phyloP scores from a whole-genome alignment of 352 stramenopile species.

The Pythium sp. region DNA sequence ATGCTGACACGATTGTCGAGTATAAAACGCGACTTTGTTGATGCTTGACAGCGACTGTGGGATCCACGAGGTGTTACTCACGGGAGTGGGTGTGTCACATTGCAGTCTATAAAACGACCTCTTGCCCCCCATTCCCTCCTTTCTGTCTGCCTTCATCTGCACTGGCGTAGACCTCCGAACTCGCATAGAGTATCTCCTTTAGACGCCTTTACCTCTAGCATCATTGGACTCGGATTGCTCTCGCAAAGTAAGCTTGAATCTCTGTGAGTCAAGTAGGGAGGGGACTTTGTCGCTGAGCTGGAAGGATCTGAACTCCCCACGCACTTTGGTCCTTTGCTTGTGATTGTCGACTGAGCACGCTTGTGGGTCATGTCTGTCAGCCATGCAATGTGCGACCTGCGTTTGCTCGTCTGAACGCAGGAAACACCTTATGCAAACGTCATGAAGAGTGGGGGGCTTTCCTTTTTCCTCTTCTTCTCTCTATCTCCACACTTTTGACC shows the following conservation, averaged over 20 bases:
- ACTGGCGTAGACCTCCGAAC: too few relatives aligned
- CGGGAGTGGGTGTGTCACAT: neutral
- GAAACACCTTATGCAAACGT: neutral
- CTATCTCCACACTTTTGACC: neutral
- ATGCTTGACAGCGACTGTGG: conserved; percentile 1
- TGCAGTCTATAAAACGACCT: neutral
- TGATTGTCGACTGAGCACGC: neutral
- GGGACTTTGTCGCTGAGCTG: neutral
- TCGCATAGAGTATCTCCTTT: neutral
- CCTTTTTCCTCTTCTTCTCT: neutral
- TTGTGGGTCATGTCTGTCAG: neutral
- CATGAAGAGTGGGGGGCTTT: neutral
- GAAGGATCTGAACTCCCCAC: neutral
- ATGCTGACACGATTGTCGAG: too few relatives aligned
- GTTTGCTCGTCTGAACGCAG: neutral
- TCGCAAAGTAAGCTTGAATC: neutral
- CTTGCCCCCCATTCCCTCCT: neutral
- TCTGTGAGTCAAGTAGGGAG: neutral
- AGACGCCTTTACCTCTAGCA: neutral
- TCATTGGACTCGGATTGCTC: neutral
- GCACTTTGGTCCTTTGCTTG: too few relatives aligned
- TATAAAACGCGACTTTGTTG: neutral
- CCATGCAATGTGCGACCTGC: neutral
- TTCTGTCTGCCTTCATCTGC: neutral
- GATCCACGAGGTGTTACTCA: neutral